A percentile compares a stretch with the other conserved stretches of the same genome.
Evolutionary conservation across 2,329 filamentous ascomycete species (phyloP).

Genomic region (Ceratocystis papillata): DNA sequence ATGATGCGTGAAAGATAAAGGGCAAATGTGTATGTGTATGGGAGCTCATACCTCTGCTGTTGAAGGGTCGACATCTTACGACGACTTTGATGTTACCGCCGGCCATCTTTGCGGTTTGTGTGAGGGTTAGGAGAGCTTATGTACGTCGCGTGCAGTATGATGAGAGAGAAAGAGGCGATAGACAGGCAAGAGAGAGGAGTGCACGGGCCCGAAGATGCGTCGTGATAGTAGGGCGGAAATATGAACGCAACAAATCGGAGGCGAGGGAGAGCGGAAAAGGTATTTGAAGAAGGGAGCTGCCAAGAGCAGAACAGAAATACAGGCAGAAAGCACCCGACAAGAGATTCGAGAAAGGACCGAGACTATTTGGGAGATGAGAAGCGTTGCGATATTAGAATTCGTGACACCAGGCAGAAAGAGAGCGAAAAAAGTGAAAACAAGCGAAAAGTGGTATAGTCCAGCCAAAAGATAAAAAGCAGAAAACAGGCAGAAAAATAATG

Average conservation of each 20-base stretch:
- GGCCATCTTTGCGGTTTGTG: conserved; percentile 16
- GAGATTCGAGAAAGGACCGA: no score
- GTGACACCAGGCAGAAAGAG: no score
- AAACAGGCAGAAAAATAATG: background rate
- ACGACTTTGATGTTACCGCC: conserved; percentile 99
- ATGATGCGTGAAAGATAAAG: background rate
- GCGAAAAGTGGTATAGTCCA: conserved; percentile 1
- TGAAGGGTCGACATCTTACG: conserved; percentile 91
- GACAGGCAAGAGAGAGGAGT: background rate
- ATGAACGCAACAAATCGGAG: background rate
- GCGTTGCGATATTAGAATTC: no score
- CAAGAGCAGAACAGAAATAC: no score
- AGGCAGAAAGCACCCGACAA: no score
- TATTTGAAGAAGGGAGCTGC: no score
- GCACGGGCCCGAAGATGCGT: conserved; percentile 6
- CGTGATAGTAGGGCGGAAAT: background rate
- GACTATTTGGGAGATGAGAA: no score
- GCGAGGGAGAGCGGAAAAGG: no score
- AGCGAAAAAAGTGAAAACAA: background rate
- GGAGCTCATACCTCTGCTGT: conserved; percentile 63
- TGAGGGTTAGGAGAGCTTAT: background rate
- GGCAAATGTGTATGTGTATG: conserved; percentile 9
- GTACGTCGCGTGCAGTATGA: no score
- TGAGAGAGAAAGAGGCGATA: background rate
- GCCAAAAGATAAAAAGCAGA: background rate